phyloP scores from a whole-genome alignment of 352 stramenopile genomes.

The Phytophthora cryptogea region DNA sequence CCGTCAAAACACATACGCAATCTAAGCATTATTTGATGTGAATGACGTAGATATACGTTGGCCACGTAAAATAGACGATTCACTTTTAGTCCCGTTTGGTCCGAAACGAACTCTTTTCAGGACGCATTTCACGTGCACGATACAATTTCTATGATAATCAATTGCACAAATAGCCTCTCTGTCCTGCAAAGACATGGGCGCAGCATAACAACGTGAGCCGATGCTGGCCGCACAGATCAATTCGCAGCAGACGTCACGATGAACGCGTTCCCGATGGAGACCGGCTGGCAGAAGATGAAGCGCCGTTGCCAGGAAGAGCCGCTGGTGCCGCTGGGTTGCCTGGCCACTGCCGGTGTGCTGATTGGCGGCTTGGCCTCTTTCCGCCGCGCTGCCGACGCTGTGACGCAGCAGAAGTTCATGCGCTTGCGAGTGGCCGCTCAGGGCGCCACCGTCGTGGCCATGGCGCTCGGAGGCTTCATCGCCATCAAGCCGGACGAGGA shows the following conservation, averaged over 20 bases:
- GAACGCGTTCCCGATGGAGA: slow-evolving; percentile 54
- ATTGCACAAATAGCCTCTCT: too few species aligned
- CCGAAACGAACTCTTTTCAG: not conserved
- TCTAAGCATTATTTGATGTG: not conserved
- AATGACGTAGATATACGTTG: not conserved
- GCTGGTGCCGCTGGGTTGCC: slow-evolving; percentile 73
- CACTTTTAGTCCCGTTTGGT: not conserved
- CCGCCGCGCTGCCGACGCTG: slow-evolving; percentile 58
- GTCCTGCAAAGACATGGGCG: not conserved
- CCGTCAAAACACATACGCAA: not conserved
- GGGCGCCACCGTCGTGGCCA: slow-evolving; percentile 67
- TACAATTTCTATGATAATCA: too few species aligned
- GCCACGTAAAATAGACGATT: slow-evolving; percentile 1
- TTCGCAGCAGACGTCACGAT: slow-evolving; percentile 17
- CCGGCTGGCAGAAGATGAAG: slow-evolving; percentile 82
- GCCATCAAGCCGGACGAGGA: slow-evolving; percentile 55
- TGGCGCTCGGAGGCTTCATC: slow-evolving; percentile 74
- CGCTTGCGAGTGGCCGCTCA: slow-evolving; percentile 72
- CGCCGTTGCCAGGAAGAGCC: slow-evolving; percentile 73
- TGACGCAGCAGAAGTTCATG: slow-evolving; percentile 86
- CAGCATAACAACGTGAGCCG: not conserved
- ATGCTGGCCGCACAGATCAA: slow-evolving; percentile 22
- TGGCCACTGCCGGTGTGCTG: slow-evolving; percentile 67
- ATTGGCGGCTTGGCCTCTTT: slow-evolving; percentile 71
- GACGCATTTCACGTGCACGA: not conserved